Conservation (phyloP, 2,329 filamentous ascomycete genomes). For the Alternaria sp. region DNA sequence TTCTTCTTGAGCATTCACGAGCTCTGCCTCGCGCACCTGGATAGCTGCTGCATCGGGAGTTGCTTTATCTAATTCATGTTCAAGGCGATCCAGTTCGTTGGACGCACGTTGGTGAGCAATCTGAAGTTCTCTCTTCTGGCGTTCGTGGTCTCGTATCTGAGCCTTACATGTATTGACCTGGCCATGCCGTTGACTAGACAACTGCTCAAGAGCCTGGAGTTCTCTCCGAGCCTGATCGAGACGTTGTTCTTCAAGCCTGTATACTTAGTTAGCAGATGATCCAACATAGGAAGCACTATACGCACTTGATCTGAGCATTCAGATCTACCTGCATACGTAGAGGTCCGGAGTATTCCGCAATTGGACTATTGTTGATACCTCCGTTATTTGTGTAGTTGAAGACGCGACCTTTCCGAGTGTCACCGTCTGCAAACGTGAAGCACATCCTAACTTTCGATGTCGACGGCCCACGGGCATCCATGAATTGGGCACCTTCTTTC, state of each 20-base stretch:
- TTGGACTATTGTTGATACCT: slow-evolving; percentile 61
- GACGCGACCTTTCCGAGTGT: slow-evolving; percentile 68
- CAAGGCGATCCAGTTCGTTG: slow-evolving; percentile 70
- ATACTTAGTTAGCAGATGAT: slow-evolving; percentile 14
- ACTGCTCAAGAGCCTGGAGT: slow-evolving; percentile 36
- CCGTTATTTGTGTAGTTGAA: slow-evolving; percentile 51
- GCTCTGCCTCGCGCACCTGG: slow-evolving; percentile 39
- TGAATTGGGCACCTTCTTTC: slow-evolving; percentile 71
- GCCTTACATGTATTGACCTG: slow-evolving; percentile 59
- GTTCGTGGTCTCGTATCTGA: slow-evolving; percentile 61
- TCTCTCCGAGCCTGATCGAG: slow-evolving; percentile 60
- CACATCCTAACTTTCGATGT: slow-evolving; percentile 76
- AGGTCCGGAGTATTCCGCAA: slow-evolving; percentile 61
- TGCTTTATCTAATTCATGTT: slow-evolving; percentile 68
- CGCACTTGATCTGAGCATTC: slow-evolving; percentile 69
- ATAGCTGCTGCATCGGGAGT: slow-evolving; percentile 67
- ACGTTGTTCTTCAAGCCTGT: slow-evolving; percentile 56
- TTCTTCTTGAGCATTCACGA: slow-evolving; percentile 49
- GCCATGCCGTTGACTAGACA: slow-evolving; percentile 48
- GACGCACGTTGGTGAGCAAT: slow-evolving; percentile 67
- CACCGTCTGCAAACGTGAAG: slow-evolving; percentile 70
- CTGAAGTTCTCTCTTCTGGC: slow-evolving; percentile 59
- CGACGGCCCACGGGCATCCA: slow-evolving; percentile 64
- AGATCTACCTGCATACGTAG: slow-evolving; percentile 84
- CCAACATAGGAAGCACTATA: not conserved